phyloP scores from a whole-genome alignment of 805 yeast species.

The Candida ortonii region DNA sequence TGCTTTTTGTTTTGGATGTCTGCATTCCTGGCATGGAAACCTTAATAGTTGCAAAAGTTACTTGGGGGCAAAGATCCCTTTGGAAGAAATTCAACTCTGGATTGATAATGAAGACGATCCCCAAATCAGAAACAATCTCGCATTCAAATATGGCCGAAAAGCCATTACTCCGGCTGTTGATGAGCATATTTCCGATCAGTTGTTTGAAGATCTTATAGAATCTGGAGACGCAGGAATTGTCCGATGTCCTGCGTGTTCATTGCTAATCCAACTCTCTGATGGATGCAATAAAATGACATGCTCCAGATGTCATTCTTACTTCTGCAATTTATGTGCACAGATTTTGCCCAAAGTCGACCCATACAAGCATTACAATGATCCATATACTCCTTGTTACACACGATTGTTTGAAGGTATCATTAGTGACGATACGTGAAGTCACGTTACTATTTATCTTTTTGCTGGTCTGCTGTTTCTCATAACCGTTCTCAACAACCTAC shows the following conservation, averaged over 20 bases:
- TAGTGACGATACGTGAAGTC: slow-evolving; percentile 22
- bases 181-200: slow-evolving; percentile 44
- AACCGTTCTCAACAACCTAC: slow-evolving; percentile 54
- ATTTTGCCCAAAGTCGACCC: slow-evolving; percentile 40
- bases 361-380: slow-evolving; percentile 50
- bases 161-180: slow-evolving; percentile 41
- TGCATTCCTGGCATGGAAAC: slow-evolving; percentile 61
- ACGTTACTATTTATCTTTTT: slow-evolving; percentile 1
- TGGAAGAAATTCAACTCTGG: slow-evolving; percentile 36
- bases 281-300: slow-evolving; percentile 69
- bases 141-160: slow-evolving; percentile 43
- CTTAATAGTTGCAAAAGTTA: slow-evolving; percentile 42
- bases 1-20: slow-evolving; percentile 56
- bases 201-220: slow-evolving; percentile 43
- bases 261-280: slow-evolving; percentile 51
- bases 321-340: slow-evolving; percentile 56
- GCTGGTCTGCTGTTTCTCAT: slow-evolving; percentile 40
- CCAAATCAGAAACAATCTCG: slow-evolving; percentile 28
- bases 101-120: slow-evolving; percentile 35
- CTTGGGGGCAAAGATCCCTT: slow-evolving; percentile 35
- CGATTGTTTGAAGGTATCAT: slow-evolving; percentile 52
- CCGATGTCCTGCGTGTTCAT: slow-evolving; percentile 51
- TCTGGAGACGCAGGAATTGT: slow-evolving; percentile 42
- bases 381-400: slow-evolving; percentile 43
- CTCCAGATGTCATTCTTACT: slow-evolving; percentile 42